A percentile compares a stretch with the other conserved stretches of the same genome.
phyloP scores from a whole-genome alignment of 2,329 filamentous ascomycete genomes.

The Alternaria tenuissima region DNA sequence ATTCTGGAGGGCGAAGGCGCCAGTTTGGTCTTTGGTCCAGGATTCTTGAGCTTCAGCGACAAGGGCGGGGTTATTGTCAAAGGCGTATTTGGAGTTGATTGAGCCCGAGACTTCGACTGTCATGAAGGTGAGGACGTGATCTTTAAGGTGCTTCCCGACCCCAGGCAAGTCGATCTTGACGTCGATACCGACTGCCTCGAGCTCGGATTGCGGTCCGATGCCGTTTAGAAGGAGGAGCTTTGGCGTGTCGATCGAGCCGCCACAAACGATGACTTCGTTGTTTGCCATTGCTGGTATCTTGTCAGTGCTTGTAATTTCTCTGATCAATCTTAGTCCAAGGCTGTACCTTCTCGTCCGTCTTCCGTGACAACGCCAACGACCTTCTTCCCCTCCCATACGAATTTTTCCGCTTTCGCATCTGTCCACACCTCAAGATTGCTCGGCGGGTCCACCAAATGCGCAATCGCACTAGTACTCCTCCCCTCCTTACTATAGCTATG shows the following conservation, averaged over 20 bases:
- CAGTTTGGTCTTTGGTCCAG: conserved; percentile 52
- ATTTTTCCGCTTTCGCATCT: conserved; percentile 54
- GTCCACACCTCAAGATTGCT: conserved; percentile 64
- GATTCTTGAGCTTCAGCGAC: conserved; percentile 55
- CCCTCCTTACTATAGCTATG: conserved; percentile 50
- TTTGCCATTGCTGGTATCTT: conserved; percentile 24
- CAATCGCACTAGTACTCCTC: conserved; percentile 45
- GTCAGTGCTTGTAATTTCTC: not conserved
- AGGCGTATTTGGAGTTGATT: conserved; percentile 52
- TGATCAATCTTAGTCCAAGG: not conserved
- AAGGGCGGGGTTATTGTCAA: conserved; percentile 39
- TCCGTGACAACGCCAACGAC: conserved; percentile 40
- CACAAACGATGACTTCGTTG: conserved; percentile 49
- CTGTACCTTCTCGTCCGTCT: conserved; percentile 44
- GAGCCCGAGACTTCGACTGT: conserved; percentile 53
- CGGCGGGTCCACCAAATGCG: conserved; percentile 52
- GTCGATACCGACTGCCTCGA: conserved; percentile 53
- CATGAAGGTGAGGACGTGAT: conserved; percentile 57
- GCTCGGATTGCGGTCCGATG: conserved; percentile 56
- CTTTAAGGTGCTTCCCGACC: conserved; percentile 57
- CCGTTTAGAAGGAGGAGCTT: conserved; percentile 59
- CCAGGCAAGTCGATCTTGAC: conserved; percentile 52
- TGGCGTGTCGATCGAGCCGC: conserved; percentile 46
- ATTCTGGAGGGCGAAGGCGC: conserved; percentile 48
- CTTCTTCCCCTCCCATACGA: conserved; percentile 39